Conservation (phyloP, 306 rosid species). For the Gleditsia sinensis region DNA sequence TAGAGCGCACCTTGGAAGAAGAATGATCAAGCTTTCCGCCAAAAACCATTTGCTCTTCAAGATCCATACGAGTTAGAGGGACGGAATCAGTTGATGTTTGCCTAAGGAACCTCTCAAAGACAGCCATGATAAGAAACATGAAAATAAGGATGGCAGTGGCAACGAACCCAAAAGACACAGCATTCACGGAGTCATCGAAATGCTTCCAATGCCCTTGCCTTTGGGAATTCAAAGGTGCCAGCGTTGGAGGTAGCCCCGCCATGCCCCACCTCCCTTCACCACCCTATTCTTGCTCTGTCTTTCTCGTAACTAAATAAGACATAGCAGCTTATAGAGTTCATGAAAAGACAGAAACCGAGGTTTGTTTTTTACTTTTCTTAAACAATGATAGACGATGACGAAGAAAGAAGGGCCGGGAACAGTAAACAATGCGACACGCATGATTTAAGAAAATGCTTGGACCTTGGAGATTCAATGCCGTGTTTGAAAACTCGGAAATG, state of each 20-base stretch:
- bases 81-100: slow-evolving; percentile 45
- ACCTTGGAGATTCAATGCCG: too few relatives aligned
- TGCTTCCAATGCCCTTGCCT: slow-evolving; percentile 56
- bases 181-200: slow-evolving; percentile 58
- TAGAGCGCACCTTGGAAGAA: slow-evolving; percentile 57
- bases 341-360: background rate
- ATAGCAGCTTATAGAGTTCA: background rate
- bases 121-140: slow-evolving; percentile 76
- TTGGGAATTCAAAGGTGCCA: slow-evolving; percentile 45
- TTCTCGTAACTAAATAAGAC: slow-evolving; percentile 8
- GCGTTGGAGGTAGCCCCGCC: slow-evolving; percentile 45
- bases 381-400: too few relatives aligned
- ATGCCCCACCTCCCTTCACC: slow-evolving; percentile 40
- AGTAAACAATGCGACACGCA: too few relatives aligned
- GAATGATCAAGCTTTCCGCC: slow-evolving; percentile 41
- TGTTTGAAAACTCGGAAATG: too few relatives aligned
- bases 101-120: slow-evolving; percentile 62
- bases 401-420: too few relatives aligned
- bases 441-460: too few relatives aligned
- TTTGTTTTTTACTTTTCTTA: too few relatives aligned
- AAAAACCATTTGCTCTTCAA: slow-evolving; percentile 41
- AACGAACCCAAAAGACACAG: slow-evolving; percentile 72
- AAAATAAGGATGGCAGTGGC: slow-evolving; percentile 77
- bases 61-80: slow-evolving; percentile 41
- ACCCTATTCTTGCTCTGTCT: slow-evolving; percentile 23